Conservation (phyloP, 2,329 filamentous ascomycete genomes). For the Rachicladosporium sp. region DNA sequence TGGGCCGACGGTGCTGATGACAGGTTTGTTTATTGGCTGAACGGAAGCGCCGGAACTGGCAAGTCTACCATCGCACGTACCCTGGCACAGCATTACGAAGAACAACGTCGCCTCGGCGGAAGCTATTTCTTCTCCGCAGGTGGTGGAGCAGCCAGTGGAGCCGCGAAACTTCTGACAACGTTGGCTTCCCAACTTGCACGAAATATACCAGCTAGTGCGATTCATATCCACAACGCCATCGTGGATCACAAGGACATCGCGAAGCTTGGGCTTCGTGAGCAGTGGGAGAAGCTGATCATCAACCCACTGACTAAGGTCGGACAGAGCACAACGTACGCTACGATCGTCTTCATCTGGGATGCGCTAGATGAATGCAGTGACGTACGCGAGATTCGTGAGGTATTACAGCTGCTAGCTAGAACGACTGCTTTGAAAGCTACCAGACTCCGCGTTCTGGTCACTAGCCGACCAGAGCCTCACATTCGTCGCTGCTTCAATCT, state of each 20-base stretch:
- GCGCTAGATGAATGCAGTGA: constrained; percentile 24
- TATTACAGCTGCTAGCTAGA: constrained; percentile 9
- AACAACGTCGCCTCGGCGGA: constrained; percentile 6
- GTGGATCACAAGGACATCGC: constrained; percentile 2
- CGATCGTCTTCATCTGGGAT: constrained; percentile 20
- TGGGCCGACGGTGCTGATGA: constrained; percentile 12
- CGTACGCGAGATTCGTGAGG: constrained; percentile 8
- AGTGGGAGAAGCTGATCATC: constrained; percentile 8
- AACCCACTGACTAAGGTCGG: constrained; percentile 3
- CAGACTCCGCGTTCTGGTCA: constrained; percentile 12
- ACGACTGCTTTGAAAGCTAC: constrained; percentile 3
- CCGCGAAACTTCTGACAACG: constrained; percentile 6
- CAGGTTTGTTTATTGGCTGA: constrained; percentile 22
- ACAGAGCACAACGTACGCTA: constrained; percentile 5
- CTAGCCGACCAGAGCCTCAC: constrained; percentile 16
- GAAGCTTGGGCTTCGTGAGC: constrained; percentile 1
- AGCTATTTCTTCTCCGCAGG: constrained; percentile 15
- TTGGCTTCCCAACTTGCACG: constrained; percentile 8
- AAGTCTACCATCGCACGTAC: constrained; percentile 24
- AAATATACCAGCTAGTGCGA: constrained; percentile 1
- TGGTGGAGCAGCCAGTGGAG: constrained; percentile 7
- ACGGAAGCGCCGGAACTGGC: constrained; percentile 22
- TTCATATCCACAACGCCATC: constrained; percentile 1
- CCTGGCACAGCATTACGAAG: constrained; percentile 11
- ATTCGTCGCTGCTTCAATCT: no score